Percentiles rank a stretch among this genome's conserved stretches.
Evolutionary conservation across 1,284 basidiomycete species (phyloP).

Genomic region (Crucibulum parvulum): DNA sequence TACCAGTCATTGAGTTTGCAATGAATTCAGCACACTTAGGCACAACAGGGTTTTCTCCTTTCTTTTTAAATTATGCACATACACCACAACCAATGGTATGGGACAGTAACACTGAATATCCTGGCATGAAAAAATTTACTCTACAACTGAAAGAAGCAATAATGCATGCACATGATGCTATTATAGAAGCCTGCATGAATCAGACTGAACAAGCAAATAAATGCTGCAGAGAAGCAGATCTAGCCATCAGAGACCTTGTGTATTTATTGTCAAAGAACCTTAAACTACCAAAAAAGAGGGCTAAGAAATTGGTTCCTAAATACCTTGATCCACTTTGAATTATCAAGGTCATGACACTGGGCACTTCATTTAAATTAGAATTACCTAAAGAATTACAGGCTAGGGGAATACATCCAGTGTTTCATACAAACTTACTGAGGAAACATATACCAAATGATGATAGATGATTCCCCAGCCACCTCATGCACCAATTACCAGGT

Average conservation of each 20-base stretch:
- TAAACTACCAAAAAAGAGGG: too few relatives aligned
- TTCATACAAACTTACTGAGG: slow-evolving; percentile 1
- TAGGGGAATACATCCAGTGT: too few relatives aligned
- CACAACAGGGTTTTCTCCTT: slow-evolving; percentile 37
- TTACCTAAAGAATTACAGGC: too few relatives aligned
- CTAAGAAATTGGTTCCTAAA: too few relatives aligned
- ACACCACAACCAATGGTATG: slow-evolving; percentile 36
- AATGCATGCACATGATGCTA: slow-evolving; percentile 38
- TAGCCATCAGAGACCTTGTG: not conserved
- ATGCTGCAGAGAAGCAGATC: not conserved
- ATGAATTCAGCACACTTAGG: slow-evolving; percentile 31
- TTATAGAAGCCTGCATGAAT: slow-evolving; percentile 32
- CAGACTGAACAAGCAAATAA: slow-evolving; percentile 15
- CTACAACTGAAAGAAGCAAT: slow-evolving; percentile 26
- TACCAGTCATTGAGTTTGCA: not conserved
- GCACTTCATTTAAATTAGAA: too few relatives aligned
- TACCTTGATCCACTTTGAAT: too few relatives aligned
- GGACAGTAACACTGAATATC: slow-evolving; percentile 19
- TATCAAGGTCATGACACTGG: too few relatives aligned
- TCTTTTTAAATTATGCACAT: slow-evolving; percentile 26
- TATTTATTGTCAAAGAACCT: too few relatives aligned
- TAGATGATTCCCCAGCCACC: slow-evolving; percentile 23
- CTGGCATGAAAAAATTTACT: slow-evolving; percentile 31
- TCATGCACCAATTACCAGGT: slow-evolving; percentile 16
- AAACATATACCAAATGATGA: slow-evolving; percentile 33